phyloP scores from a whole-genome alignment of 108 stramenopile genomes.

The Phaeodactylum tricornutum region DNA sequence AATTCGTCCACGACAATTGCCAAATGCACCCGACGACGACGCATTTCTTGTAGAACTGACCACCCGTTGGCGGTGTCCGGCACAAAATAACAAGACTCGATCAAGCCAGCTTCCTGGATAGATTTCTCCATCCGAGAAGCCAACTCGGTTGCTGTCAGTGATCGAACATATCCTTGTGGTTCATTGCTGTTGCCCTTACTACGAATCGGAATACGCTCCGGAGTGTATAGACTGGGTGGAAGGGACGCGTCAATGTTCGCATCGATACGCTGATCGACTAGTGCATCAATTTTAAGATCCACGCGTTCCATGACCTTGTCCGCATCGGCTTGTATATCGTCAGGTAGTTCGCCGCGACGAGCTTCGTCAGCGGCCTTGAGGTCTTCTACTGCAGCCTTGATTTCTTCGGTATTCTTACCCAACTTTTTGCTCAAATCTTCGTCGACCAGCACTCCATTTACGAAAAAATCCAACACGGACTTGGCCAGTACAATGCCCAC shows the following conservation, averaged over 20 bases:
- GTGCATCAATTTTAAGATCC: too few relatives aligned
- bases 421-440: conserved; percentile 42
- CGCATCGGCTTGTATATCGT: not conserved
- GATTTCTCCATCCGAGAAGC: conserved; percentile 73
- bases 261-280: conserved; percentile 7
- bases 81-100: conserved; percentile 94
- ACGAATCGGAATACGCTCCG: not conserved
- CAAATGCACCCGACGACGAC: conserved; percentile 88
- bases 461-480: conserved; percentile 89
- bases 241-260: not conserved
- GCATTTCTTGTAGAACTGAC: conserved; percentile 96
- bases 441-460: conserved; percentile 75
- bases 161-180: conserved; percentile 56
- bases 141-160: conserved; percentile 67
- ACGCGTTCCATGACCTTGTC: not conserved
- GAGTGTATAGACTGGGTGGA: not conserved
- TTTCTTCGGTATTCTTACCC: not conserved
- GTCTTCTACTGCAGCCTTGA: conserved; percentile 8
- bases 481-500: conserved; percentile 94
- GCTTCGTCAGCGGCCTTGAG: conserved; percentile 11
- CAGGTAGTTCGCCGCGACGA: not conserved
- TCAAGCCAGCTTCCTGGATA: conserved; percentile 72
- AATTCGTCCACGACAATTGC: conserved; percentile 98
- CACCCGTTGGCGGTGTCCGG: conserved; percentile 95
- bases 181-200: conserved; percentile 11